Percentiles rank a stretch among this genome's conserved stretches.
phyloP scores from a whole-genome alignment of 2,329 filamentous ascomycete species.

The Trichophyton rubrum region DNA sequence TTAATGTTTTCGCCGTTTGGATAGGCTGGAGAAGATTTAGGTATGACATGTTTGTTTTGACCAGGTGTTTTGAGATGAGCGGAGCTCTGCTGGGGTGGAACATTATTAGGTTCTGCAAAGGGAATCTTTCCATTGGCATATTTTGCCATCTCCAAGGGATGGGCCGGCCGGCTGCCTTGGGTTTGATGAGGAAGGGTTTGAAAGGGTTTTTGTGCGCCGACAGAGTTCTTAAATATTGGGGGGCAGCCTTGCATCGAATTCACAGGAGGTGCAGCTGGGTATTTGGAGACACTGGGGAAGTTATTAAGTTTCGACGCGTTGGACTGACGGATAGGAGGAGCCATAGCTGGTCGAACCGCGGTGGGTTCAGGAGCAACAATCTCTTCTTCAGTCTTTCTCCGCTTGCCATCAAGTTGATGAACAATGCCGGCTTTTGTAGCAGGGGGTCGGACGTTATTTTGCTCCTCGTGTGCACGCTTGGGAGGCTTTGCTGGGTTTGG shows the following conservation, averaged over 20 bases:
- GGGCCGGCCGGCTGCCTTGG: conserved; percentile 48
- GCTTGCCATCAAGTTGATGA: conserved; percentile 65
- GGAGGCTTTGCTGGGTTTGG: conserved; percentile 57
- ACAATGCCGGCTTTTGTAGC: conserved; percentile 32
- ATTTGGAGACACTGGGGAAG: conserved; percentile 26
- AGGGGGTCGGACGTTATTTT: conserved; percentile 38
- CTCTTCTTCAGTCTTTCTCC: conserved; percentile 64
- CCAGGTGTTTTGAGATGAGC: neutral
- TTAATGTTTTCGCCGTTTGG: conserved; percentile 82
- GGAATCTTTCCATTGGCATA: conserved; percentile 80
- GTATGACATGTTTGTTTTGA: conserved; percentile 30
- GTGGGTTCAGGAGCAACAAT: conserved; percentile 48
- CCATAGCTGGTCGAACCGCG: conserved; percentile 55
- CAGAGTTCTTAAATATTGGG: conserved; percentile 35
- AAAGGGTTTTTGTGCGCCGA: conserved; percentile 1
- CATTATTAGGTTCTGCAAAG: conserved; percentile 60
- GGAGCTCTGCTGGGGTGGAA: conserved; percentile 14
- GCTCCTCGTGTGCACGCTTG: conserved; percentile 61
- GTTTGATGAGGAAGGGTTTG: conserved; percentile 38
- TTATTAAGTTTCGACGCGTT: conserved; percentile 54
- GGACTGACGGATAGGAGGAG: conserved; percentile 73
- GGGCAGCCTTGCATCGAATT: conserved; percentile 36
- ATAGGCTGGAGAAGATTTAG: conserved; percentile 68
- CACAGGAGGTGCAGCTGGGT: conserved; percentile 25
- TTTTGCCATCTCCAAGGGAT: conserved; percentile 74